Percentiles rank a stretch among this genome's conserved stretches.
Conservation (phyloP, 371 early-diverging fungal species). For the Mortierella sp. region DNA sequence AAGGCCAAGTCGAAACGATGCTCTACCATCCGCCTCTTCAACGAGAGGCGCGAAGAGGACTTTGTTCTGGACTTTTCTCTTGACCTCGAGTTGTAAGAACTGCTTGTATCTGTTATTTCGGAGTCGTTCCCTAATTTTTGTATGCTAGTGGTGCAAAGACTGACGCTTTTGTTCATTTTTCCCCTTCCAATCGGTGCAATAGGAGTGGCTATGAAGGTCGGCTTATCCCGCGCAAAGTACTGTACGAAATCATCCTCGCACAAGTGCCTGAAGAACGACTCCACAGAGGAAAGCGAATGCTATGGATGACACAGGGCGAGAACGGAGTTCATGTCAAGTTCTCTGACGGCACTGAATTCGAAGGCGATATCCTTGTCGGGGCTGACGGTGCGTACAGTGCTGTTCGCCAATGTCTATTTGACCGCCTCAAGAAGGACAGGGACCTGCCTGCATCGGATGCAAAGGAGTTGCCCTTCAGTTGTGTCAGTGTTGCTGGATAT, state of each 20-base stretch:
- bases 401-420: slow-evolving; percentile 7
- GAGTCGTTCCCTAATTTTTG: background rate
- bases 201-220: background rate
- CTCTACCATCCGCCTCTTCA: background rate
- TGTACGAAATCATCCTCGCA: background rate
- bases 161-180: background rate
- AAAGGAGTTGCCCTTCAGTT: slow-evolving; percentile 8
- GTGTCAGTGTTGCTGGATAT: slow-evolving; percentile 15
- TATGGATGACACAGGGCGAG: slow-evolving; percentile 1
- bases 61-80: background rate
- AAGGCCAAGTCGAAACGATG: background rate
- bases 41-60: slow-evolving; percentile 3
- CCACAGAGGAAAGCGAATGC: background rate
- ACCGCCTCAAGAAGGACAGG: background rate
- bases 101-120: background rate
- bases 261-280: background rate
- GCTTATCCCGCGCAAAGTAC: background rate
- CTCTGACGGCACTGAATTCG: background rate
- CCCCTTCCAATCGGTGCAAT: background rate
- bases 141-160: background rate
- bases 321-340: background rate
- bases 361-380: slow-evolving; percentile 20
- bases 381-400: slow-evolving; percentile 22
- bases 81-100: background rate
- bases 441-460: slow-evolving; percentile 5